Base-by-base conservation (phyloP, 371 early-diverging fungal species). In the Mortierella sp. region DNA sequence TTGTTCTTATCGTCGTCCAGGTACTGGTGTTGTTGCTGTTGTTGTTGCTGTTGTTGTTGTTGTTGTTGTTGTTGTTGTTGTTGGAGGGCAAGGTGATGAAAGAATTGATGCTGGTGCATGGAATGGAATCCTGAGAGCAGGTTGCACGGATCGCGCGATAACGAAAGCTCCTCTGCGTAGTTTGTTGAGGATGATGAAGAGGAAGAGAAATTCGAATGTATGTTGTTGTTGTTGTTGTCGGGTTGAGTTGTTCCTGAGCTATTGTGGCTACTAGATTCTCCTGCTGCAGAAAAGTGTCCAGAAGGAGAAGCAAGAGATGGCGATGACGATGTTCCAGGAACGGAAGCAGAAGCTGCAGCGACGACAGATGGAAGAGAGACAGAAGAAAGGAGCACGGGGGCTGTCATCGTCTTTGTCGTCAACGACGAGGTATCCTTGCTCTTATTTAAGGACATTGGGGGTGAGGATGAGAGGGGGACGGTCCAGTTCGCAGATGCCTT, bases 51-150 rank as follows among this genome's bases (percentile, higher is more conserved):
- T 14, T 68, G 71, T 19, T 68, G 81, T 54, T 81, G 81, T n/a
- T 8, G 14, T 14, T 48, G 57, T 38, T 55, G 26, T 24, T 57
- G 68, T 14, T 68, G 68, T 14, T 68, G 71, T 19, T 68, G 81
- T 54, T 81, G 81, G n/a, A 50, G 73, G 26, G 77, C 48, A 52
- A 57, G 55, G 9, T 76, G 76, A 21, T 76, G 73, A 44, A 73
- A 54, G 58, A 76, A 38, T 44, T 73, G 81, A 19, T 76, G 73
- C 5, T 73, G 73, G 10, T 73, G 73, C 57, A 68, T 55, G 13
- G 81, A 52, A 45, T 52, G 54, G 31, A 73, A 60, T 45, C 74
- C 81, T 13, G 77, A 58, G 6, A 31, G 47, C 3, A 54, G 73
- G 24, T 48, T 65, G 52, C 72, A 60, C 10, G 74, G 16, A 26